Evolutionary conservation across 1,284 basidiomycete genomes (phyloP), one percentile per base, ranked within the genome.

Genomic region (Phylloboletellus chloephorus): DNA sequence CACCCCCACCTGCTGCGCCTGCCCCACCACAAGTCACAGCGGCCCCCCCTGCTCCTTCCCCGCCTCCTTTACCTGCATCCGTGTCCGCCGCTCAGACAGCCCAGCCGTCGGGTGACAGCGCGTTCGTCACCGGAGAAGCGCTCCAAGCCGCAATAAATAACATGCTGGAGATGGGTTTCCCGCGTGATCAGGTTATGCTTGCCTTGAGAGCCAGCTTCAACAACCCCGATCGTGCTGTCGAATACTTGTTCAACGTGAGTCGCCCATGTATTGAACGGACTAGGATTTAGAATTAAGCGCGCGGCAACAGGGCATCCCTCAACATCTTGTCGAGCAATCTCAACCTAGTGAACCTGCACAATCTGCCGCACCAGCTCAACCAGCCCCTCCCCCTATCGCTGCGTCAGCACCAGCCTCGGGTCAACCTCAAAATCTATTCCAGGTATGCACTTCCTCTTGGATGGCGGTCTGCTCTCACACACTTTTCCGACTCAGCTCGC

Each of bases 151-250:
- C 90, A 3, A 83, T 94, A 56, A 67, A 73, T 41, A 84, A 83
- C 57, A 91, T 97, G 76, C 72, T 86, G 36, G 87, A 93, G 57
- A 98, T 99, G 96, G 96, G 96, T 13, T 98, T 96, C 57, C 77
- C 82, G 48, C 76, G 84, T 25, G 90, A 93, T 2, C 78, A 93
- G 58, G 90, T 97, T 22, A 67, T 85, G 58, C 77, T 82, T 21
- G 94, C 95, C 4, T 66, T 99, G 64, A 78, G 90, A 45, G 95
- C 94, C 16, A 94, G 90, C 60, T 99, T 81, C 69, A 99, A 99
- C 68, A 98, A 99, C 66, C 91, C 96, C 2, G 94, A 98, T 57
- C 81, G 96, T 31, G 96, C 96, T 6, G 94, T 94, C 20, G 96
- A 99, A 65, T 98, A 98, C 66, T 72, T 99, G 37, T 87, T 98